Evolutionary conservation across 2,329 filamentous ascomycete genomes (phyloP).

Genomic region (Karstenula rhodostoma): DNA sequence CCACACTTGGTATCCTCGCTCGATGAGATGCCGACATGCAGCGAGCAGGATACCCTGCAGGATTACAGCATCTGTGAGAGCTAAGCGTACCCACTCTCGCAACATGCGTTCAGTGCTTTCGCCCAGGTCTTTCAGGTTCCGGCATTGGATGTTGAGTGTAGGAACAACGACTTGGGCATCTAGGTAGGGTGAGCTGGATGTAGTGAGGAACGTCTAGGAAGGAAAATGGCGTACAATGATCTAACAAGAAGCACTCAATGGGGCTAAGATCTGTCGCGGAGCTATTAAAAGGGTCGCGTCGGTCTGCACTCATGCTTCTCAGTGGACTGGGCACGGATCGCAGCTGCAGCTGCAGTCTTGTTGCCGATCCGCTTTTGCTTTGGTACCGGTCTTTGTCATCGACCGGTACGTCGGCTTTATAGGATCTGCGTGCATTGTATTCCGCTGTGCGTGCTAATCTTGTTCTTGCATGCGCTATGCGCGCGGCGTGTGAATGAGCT

Average conservation of each 20-base stretch:
- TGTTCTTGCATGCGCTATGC: background rate
- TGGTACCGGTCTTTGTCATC: background rate
- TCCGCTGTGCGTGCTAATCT: background rate
- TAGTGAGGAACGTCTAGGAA: too few species aligned
- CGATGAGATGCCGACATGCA: background rate
- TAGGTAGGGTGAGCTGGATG: background rate
- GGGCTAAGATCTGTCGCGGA: background rate
- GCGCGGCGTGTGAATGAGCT: background rate
- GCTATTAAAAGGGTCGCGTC: background rate
- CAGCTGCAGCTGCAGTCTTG: background rate
- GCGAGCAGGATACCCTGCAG: background rate
- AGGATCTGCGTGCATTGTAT: background rate
- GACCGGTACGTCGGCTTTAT: background rate
- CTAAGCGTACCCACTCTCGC: background rate
- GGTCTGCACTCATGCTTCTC: background rate
- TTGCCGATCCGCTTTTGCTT: background rate
- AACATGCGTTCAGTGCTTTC: background rate
- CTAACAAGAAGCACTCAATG: background rate
- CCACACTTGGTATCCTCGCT: background rate
- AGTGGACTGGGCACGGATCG: background rate
- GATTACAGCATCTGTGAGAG: background rate
- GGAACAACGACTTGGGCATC: conserved; percentile 1
- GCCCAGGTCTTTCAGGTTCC: background rate
- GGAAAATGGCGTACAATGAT: background rate
- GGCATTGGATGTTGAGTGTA: background rate